These are phyloP conservation scores for Fusarium concolor DNA, from an alignment of 2,329 filamentous ascomycete genomes.

Conservation along the genomic window DNA sequence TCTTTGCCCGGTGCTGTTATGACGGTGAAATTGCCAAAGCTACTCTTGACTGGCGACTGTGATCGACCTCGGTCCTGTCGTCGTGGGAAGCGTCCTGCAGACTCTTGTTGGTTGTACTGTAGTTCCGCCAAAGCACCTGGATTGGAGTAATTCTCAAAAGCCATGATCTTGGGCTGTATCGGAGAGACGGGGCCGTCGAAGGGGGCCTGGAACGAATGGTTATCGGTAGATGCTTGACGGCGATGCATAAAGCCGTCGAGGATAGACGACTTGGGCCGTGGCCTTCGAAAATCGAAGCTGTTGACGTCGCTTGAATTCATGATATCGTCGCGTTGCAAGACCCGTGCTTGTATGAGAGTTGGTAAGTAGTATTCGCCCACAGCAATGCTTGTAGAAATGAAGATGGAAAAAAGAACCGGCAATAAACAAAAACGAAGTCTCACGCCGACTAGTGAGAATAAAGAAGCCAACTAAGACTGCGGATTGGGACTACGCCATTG, in stretches of 20 bases:
- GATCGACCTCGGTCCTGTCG: conserved; percentile 54
- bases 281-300: conserved; percentile 48
- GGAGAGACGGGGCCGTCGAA: conserved; percentile 42
- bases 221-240: conserved; percentile 59
- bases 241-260: conserved; percentile 63
- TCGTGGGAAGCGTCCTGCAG: conserved; percentile 54
- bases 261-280: conserved; percentile 62
- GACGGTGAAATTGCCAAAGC: conserved; percentile 55
- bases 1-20: conserved; percentile 57
- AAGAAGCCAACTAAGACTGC: conserved; percentile 34
- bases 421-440: conserved; percentile 26
- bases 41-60: conserved; percentile 60
- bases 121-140: conserved; percentile 66
- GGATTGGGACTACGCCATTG: conserved; percentile 42
- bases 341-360: conserved; percentile 23
- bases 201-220: conserved; percentile 48
- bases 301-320: conserved; percentile 27
- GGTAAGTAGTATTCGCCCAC: conserved; percentile 6
- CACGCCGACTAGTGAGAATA: conserved; percentile 26
- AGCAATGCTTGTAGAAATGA: conserved; percentile 16
- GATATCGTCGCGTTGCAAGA: conserved; percentile 4
- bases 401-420: conserved; percentile 15
- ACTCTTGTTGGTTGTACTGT: conserved; percentile 65
- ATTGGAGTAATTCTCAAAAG: conserved; percentile 52
- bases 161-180: conserved; percentile 46